These are phyloP conservation scores for Ceratobasidium sp. DNA, from an alignment of 1,284 basidiomycete genomes.

Conservation along the genomic window DNA sequence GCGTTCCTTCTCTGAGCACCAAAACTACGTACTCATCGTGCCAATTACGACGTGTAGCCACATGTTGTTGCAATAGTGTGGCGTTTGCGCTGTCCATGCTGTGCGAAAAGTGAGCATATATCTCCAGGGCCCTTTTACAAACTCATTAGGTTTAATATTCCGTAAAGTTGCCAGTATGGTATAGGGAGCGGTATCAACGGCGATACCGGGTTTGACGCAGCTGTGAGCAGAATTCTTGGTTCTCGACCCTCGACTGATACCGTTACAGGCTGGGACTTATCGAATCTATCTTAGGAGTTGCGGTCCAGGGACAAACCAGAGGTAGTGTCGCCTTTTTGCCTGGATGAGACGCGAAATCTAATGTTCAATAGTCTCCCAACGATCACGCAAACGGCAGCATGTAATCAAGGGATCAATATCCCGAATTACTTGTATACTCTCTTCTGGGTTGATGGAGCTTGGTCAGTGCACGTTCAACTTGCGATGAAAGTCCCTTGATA, in stretches of 20 bases:
- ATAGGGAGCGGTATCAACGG: not conserved
- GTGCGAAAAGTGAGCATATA: conserved; percentile 8
- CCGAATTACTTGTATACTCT: conserved; percentile 5
- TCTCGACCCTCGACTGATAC: not conserved
- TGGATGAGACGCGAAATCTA: not conserved
- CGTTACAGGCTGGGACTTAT: not conserved
- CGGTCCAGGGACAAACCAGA: not conserved
- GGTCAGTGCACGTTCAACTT: not conserved
- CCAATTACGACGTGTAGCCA: not conserved
- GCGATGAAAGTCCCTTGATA: not conserved
- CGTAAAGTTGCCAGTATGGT: conserved; percentile 13
- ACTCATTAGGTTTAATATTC: not conserved
- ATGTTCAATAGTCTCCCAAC: not conserved
- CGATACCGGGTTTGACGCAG: conserved; percentile 18
- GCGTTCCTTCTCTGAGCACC: not conserved
- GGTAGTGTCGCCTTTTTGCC: not conserved
- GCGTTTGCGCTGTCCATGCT: conserved; percentile 29
- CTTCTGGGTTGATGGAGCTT: conserved; percentile 19
- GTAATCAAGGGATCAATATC: conserved; percentile 19
- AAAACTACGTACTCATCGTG: too few relatives aligned
- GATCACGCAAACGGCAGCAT: conserved; percentile 3
- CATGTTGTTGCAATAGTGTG: conserved; percentile 30
- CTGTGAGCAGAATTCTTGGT: not conserved
- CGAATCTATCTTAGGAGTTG: not conserved
- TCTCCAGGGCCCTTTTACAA: too few relatives aligned